A percentile compares a stretch with the other conserved stretches of the same genome.
Evolutionary conservation across 2,329 filamentous ascomycete genomes (phyloP).

Genomic region (Chrysoporthe deuterocubensis): DNA sequence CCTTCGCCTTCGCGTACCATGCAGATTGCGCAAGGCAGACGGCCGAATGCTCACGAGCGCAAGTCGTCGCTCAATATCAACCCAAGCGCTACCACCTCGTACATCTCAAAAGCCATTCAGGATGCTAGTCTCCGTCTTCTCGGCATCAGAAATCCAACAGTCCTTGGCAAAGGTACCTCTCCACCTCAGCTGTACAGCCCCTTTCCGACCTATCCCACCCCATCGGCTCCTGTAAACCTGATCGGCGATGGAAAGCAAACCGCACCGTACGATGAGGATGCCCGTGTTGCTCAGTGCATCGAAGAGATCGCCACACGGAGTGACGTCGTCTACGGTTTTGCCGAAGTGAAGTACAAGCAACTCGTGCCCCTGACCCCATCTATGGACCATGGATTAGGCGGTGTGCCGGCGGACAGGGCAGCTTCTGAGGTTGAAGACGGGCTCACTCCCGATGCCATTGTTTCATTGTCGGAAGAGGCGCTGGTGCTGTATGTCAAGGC

Average conservation of each 20-base stretch:
- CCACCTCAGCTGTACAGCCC: slow-evolving; percentile 78
- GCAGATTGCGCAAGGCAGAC: slow-evolving; percentile 71
- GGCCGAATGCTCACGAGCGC: slow-evolving; percentile 68
- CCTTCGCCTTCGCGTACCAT: slow-evolving; percentile 72
- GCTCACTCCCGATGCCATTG: slow-evolving; percentile 82
- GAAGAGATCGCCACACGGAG: slow-evolving; percentile 92
- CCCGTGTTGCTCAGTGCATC: slow-evolving; percentile 75
- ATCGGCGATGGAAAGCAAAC: slow-evolving; percentile 68
- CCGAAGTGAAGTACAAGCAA: slow-evolving; percentile 98
- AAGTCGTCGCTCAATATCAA: slow-evolving; percentile 76
- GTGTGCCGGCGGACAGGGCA: slow-evolving; percentile 58
- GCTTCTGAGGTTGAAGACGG: slow-evolving; percentile 74
- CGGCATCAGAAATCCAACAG: slow-evolving; percentile 71
- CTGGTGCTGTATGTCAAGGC: slow-evolving; percentile 96
- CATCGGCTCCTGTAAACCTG: slow-evolving; percentile 63
- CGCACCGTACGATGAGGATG: slow-evolving; percentile 75
- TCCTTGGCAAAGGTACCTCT: slow-evolving; percentile 67
- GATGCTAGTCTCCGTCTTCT: slow-evolving; percentile 82
- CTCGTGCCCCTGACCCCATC: slow-evolving; percentile 88
- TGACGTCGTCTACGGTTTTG: slow-evolving; percentile 96
- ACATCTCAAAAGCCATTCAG: slow-evolving; percentile 92
- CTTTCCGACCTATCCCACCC: slow-evolving; percentile 82
- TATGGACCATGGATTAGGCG: slow-evolving; percentile 70
- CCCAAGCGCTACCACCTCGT: slow-evolving; percentile 77
- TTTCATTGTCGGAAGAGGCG: slow-evolving; percentile 90